phyloP scores from a whole-genome alignment of 2,329 filamentous ascomycete species.

The Epichloe festucae region DNA sequence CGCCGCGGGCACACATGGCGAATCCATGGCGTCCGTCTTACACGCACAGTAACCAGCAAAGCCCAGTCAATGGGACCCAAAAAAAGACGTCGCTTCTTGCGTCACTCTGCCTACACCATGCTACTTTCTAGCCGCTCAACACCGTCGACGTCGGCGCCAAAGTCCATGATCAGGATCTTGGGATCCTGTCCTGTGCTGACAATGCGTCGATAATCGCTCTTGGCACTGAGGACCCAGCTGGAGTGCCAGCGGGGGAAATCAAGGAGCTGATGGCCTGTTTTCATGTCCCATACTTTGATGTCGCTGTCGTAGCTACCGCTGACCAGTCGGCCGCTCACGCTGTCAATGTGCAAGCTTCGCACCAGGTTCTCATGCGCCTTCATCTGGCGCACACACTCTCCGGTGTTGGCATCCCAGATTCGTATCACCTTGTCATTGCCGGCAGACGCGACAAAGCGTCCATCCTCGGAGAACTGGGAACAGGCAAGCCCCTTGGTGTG shows the following conservation, averaged over 20 bases:
- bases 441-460: slow-evolving; percentile 82
- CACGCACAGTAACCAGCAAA: background rate
- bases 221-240: slow-evolving; percentile 92
- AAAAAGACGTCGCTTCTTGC: background rate
- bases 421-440: slow-evolving; percentile 94
- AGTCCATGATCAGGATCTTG: slow-evolving; percentile 87
- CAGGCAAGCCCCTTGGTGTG: slow-evolving; percentile 91
- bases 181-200: slow-evolving; percentile 92
- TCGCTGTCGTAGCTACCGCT: slow-evolving; percentile 92
- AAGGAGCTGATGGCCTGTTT: slow-evolving; percentile 62
- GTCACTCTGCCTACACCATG: background rate
- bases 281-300: slow-evolving; percentile 87
- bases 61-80: background rate
- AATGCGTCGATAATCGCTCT: slow-evolving; percentile 88
- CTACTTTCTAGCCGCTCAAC: slow-evolving; percentile 45
- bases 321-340: slow-evolving; percentile 70
- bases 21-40: background rate
- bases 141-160: slow-evolving; percentile 50
- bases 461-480: slow-evolving; percentile 91
- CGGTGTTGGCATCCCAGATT: slow-evolving; percentile 88
- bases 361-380: slow-evolving; percentile 77
- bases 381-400: slow-evolving; percentile 68
- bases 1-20: background rate
- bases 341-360: slow-evolving; percentile 82
- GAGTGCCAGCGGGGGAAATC: slow-evolving; percentile 86